Evolutionary conservation across 805 yeast genomes (phyloP), one percentile per base, ranked within the genome.

Genomic region (Tetrapisispora namnaoensis): DNA sequence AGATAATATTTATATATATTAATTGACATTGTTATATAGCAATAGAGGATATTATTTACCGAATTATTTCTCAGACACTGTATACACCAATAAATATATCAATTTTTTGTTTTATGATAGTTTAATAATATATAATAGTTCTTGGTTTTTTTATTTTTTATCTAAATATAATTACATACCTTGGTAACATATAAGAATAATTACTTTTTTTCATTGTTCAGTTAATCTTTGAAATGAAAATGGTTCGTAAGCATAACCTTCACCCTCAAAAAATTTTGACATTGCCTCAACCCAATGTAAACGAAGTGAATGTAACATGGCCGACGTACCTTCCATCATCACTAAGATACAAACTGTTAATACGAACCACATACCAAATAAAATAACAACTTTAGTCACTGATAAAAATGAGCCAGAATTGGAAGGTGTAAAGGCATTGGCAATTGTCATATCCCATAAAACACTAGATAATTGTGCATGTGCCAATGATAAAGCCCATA

Each of bases 221-320:
- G 48, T 21, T 22, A 45, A 18, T 24, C 35, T 45, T 14, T 46
- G 35, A 16, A 91, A 89, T 4, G 83, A 77, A 63, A 88, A 93
- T n/a, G 99, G 98, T 55, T 78, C 82, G 64, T 86, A 93, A 6
- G 90, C 80, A 56, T 80, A 74, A 52, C 99, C 99, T 67, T 91
- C 98, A 66, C 99, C 99, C 63, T 86, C 93, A 61, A 90, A 93
- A 71, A 84, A 95, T 72, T 93, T 93, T 53, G 96, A 88, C 99
- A 93, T 93, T 27, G 96, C 83, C 72, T 93, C 99, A 53, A 93
- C 99, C 99, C 99, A 93, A 67, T 93, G 99, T 63, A 93, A 77
- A 75, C 99, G 86, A 63, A 93, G 77, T n/a, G 97, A 85, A 70
- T 93, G 99, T 63, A 93, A 77, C 99, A 93, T 93, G 35, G 99